Percentiles rank a stretch among this genome's conserved stretches.
These are phyloP conservation scores for Boletus sp. DNA, from an alignment of 768 basidiomycete species.

Conservation along the genomic window DNA sequence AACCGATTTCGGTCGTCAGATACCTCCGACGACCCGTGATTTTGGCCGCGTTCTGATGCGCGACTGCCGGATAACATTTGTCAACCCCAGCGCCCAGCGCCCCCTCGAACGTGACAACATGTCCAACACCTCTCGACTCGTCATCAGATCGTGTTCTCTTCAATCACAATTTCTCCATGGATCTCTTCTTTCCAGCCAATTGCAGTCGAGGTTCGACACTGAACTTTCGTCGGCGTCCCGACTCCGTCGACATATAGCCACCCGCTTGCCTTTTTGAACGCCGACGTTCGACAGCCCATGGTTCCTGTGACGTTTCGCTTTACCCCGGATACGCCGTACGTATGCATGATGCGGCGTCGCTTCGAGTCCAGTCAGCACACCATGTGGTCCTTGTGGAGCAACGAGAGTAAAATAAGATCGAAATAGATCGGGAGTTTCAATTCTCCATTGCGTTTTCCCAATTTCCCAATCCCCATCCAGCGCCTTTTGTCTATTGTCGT, in stretches of 20 bases:
- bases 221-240: background rate
- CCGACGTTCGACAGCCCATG: slow-evolving; percentile 1
- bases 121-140: background rate
- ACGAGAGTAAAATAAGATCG: background rate
- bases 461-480: slow-evolving; percentile 1
- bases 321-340: background rate
- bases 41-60: background rate
- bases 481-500: background rate
- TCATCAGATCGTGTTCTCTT: background rate
- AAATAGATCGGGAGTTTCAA: background rate
- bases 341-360: background rate
- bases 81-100: slow-evolving; percentile 1
- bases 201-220: background rate
- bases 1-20: background rate
- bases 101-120: slow-evolving; percentile 8
- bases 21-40: background rate
- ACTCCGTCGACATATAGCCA: background rate
- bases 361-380: slow-evolving; percentile 4
- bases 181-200: background rate
- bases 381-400: background rate
- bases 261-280: background rate
- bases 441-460: background rate
- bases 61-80: background rate
- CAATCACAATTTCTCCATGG: background rate
- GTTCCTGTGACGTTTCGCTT: slow-evolving; percentile 3